Evolutionary conservation across 768 basidiomycete genomes (phyloP).

Genomic region (Sistotremastrum niveocremeum): DNA sequence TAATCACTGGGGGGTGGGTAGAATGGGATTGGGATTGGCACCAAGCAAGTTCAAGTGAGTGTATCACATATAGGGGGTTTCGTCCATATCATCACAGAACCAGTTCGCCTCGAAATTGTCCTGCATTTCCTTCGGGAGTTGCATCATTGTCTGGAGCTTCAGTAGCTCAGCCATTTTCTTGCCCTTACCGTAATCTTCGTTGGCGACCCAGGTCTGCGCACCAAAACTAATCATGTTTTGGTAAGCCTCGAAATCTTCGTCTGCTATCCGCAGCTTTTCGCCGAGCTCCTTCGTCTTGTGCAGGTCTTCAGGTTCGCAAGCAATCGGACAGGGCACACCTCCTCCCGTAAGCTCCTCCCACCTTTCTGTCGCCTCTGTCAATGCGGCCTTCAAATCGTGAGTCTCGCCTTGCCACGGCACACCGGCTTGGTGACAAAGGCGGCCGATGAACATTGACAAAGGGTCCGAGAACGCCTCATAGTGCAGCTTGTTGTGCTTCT

Average conservation of each 20-base stretch:
- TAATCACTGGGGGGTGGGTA: too few species aligned
- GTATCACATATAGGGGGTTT: slow-evolving; percentile 29
- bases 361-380: slow-evolving; percentile 29
- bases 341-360: slow-evolving; percentile 29
- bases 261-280: slow-evolving; percentile 17
- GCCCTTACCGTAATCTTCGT: slow-evolving; percentile 23
- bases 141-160: slow-evolving; percentile 1
- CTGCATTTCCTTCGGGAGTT: slow-evolving; percentile 23
- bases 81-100: slow-evolving; percentile 36
- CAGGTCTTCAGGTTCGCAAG: slow-evolving; percentile 32
- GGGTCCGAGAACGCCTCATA: slow-evolving; percentile 26
- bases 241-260: slow-evolving; percentile 17
- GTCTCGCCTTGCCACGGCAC: slow-evolving; percentile 39
- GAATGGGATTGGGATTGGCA: too few species aligned
- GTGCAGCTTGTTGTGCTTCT: slow-evolving; percentile 31
- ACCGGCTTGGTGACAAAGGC: slow-evolving; percentile 32
- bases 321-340: slow-evolving; percentile 29
- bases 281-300: slow-evolving; percentile 26
- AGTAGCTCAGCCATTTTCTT: slow-evolving; percentile 7
- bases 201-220: slow-evolving; percentile 30
- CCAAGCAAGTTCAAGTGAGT: too few species aligned
- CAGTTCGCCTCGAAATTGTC: slow-evolving; percentile 27
- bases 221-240: slow-evolving; percentile 20
- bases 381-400: slow-evolving; percentile 28
- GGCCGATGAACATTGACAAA: slow-evolving; percentile 20